Evolutionary conservation across 202 grass and related monocot species (phyloP), one percentile per base, ranked within the genome.

Genomic region (Schoenoplectus triqueter): DNA sequence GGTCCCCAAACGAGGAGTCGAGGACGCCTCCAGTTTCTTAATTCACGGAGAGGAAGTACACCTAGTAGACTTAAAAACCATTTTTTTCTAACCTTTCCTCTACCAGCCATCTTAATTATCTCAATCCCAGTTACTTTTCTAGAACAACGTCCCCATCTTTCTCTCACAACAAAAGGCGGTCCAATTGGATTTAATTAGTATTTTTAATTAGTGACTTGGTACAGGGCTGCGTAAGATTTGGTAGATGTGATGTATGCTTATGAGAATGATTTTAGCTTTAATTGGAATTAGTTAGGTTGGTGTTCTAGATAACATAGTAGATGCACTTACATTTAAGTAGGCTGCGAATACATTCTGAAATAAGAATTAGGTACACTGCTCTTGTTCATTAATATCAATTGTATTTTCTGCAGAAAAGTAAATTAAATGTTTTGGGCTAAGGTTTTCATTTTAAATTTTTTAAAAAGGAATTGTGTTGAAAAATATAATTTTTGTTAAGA

Each of bases 241-340:
- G 74, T 78, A 57, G 74, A 22, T 59, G 47, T 60, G 74, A 78
- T 78, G 73, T 74, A 51, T 74, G 71, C 45, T 31, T 51, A 7
- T 78, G 85, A 85, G 82, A 85, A 78, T 83, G 47, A 66, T 69
- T 69, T 50, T 8, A 64, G 49, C 54, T 78, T 17, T 2, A 59
- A 78, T 6, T 60, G 55, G 6, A 78, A 78, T 78, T 60, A 54
- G 74, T 78, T 78, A 18, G 74, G 74, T 78, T 60, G 31, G 74
- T 78, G 10, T 78, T 78, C 74, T 78, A 78, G 54, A 78, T 60
- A 57, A 78, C 54, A 55, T 59, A 57, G 31, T 9, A 78, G 52
- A 78, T 60, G 54, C 52, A 59, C 49, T 78, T 41, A 14, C 54
- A 78, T 78, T 17, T 60, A 78, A 78, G 20, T 78, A 60, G 51